Evolutionary conservation across 371 early-diverging fungal species (phyloP), one percentile per base, ranked within the genome.

Genomic region (Mitosporidium daphniae): DNA sequence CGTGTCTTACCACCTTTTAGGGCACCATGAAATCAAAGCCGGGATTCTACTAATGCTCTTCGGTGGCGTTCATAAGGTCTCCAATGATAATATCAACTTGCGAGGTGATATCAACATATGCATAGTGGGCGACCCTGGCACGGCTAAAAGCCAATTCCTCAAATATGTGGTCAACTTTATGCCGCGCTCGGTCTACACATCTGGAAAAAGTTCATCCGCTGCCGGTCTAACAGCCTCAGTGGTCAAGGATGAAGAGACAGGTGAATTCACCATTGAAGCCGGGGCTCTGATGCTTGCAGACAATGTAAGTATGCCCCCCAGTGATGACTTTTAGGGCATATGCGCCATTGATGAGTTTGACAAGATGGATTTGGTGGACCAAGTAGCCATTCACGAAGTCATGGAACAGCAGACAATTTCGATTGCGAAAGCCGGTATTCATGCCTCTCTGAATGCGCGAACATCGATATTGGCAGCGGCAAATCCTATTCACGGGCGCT

Each of bases 341-440:
- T 95, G 95, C 48, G 75, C 77, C 32, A 98, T 98, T 35, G 95
- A 97, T 45, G 98, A 97, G 46, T 97, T 97, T 44, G 95, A 97
- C 45, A 97, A 97, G 50, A 94, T 98, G 95, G 82, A 91, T 33
- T 41, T 72, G 16, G 52, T 52, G 32, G 98, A 98, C 50, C 91
- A 86, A 46, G 89, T 91, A n/a, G 78, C 89, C 22, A 94, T 98
- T 47, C 95, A 95, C 58, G 98, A 97, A 54, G 98, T 93, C 8
- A 97, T 97, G 98, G 95, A 95, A 46, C 95, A 98, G 48, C 95
- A 95, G 48, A 93, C 89, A 1, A 93, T 97, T 28, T 69, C 74
- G n/a, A 91, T 97, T 34, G 68, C 89, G 21, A 97, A 97, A 40
- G 98, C 94, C 16, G 94, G 98, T 30, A 84, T 94, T 36, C 78